Evolutionary conservation across 2,329 filamentous ascomycete genomes (phyloP), one percentile per base, ranked within the genome.

Genomic region (Colletotrichum zoysiae): DNA sequence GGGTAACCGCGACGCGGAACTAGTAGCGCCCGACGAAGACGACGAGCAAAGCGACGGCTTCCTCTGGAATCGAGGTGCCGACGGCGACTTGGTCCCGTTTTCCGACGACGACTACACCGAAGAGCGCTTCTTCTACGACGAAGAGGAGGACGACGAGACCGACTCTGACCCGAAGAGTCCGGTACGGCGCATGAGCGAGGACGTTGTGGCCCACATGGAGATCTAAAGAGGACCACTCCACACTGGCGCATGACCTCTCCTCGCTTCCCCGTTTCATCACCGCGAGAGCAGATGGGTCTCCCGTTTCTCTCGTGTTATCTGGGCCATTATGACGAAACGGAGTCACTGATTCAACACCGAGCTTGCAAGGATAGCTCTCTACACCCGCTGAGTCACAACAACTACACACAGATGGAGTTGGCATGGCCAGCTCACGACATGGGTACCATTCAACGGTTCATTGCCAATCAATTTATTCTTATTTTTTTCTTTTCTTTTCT

Each of bases 141-240:
- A 83, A 8, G 82, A 82, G 18, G 78, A 84, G 14, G 83, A 85
- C 58, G 81, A 81, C 20, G 83, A 83, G 26, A 82, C 82, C 56
- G 82, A 81, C 12, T 80, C 79, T 65, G 77, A 77, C 46, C 78
- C 75, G 55, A 82, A 81, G 68, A 82, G 82, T 55, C 82, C 83
- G 9, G 83, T 88, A 56, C 84, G 89, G 51, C 86, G 86, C 40
- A 85, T 90, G 79, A 91, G 89, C 75, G 89, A 91, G 79, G 90
- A 92, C 73, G 85, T 91, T 58, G 89, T 88, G 40, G 85, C 85
- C 5, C 83, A 85, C 26, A 91, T 92, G 88, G 90, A 91, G 77
- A 87, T 91, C 75, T 89, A 85, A 79, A 74, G 60, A 61, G 67
- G 64, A 50, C 60, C 55, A 72, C 69, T 65, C 70, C 66, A 61